A percentile compares a stretch with the other conserved stretches of the same genome.
phyloP scores from a whole-genome alignment of 2,329 filamentous ascomycete genomes.

The Tolypocladium pustulatum region DNA sequence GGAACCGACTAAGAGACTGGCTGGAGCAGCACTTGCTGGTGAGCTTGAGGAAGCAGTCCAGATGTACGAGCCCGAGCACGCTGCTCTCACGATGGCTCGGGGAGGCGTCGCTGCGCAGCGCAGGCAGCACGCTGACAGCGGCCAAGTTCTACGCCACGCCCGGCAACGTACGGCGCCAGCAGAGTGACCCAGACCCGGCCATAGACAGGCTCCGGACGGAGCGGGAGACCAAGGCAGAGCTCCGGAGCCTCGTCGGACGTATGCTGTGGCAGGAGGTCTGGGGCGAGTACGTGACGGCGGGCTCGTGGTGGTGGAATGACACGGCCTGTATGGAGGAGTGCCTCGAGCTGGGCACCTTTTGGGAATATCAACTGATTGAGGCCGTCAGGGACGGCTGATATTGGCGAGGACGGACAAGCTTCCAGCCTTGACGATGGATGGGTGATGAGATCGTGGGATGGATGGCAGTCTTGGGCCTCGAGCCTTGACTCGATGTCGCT shows the following conservation, averaged over 20 bases:
- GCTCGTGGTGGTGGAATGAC: conserved; percentile 55
- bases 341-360: conserved; percentile 39
- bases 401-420: neutral
- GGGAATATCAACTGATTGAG: conserved; percentile 48
- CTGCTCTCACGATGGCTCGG: conserved; percentile 49
- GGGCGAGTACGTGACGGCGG: conserved; percentile 38
- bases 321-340: conserved; percentile 44
- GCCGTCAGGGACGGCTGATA: conserved; percentile 33
- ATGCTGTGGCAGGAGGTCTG: conserved; percentile 53
- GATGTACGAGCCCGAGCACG: conserved; percentile 48
- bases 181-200: conserved; percentile 12
- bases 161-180: conserved; percentile 13
- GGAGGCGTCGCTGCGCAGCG: conserved; percentile 39
- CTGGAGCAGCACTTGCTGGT: conserved; percentile 49
- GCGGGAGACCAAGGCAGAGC: conserved; percentile 29
- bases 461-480: neutral
- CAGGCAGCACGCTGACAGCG: conserved; percentile 35
- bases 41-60: conserved; percentile 47
- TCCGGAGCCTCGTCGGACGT: conserved; percentile 41
- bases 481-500: neutral
- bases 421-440: neutral
- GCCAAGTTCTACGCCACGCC: conserved; percentile 38
- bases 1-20: conserved; percentile 48
- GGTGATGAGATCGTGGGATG: neutral
- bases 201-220: conserved; percentile 12